These are phyloP conservation scores for Colletotrichum euphorbiae DNA, from an alignment of 2,329 filamentous ascomycete genomes.

Conservation along the genomic window DNA sequence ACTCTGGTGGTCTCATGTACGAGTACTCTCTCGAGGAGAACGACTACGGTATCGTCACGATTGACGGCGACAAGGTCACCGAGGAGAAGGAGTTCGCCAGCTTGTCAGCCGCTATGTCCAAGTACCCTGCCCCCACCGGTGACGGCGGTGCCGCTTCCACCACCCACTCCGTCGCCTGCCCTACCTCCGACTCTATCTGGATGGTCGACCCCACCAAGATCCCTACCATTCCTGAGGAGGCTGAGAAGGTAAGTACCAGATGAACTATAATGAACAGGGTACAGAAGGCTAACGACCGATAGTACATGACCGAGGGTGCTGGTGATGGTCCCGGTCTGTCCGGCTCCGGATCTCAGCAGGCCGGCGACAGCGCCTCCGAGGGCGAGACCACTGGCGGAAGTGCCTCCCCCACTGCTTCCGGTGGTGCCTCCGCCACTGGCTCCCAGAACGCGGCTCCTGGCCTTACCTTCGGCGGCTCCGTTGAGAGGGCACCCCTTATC, in stretches of 20 bases:
- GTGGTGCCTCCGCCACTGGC: constrained; percentile 50
- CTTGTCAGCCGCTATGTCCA: constrained; percentile 60
- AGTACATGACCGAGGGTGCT: constrained; percentile 66
- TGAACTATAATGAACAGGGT: not conserved
- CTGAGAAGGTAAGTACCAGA: constrained; percentile 49
- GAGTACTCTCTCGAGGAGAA: constrained; percentile 88
- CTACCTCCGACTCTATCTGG: constrained; percentile 61
- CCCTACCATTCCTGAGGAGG: constrained; percentile 63
- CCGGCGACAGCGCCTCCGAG: constrained; percentile 50
- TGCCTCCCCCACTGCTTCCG: constrained; percentile 50
- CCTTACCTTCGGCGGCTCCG: constrained; percentile 41
- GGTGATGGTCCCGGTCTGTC: constrained; percentile 65
- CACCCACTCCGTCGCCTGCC: constrained; percentile 61
- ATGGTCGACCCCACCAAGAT: constrained; percentile 62
- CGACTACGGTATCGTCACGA: constrained; percentile 82
- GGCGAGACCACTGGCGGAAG: constrained; percentile 60
- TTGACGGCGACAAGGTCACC: constrained; percentile 66
- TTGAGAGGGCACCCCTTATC: constrained; percentile 47
- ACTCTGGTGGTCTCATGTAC: constrained; percentile 96
- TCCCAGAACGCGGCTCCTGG: constrained; percentile 49
- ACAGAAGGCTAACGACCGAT: not conserved
- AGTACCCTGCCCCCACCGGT: constrained; percentile 64
- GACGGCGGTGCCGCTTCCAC: constrained; percentile 61
- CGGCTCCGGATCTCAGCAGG: constrained; percentile 66
- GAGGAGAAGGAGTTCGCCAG: constrained; percentile 72